A percentile compares a stretch with the other conserved stretches of the same genome.
Conservation (phyloP, 73 alveolate genomes). For the Paramecium pentaurelia region DNA sequence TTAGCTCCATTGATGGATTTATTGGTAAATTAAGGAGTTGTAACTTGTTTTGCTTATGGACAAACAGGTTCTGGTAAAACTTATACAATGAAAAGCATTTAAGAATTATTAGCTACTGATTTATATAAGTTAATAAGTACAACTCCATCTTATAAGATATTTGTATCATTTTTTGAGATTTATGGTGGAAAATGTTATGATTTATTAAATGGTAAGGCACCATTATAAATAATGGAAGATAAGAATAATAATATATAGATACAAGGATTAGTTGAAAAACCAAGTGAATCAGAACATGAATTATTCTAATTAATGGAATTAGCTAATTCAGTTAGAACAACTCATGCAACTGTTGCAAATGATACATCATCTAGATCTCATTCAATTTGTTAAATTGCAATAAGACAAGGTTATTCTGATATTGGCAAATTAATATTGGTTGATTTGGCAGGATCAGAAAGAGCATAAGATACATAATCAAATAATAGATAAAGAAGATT, state of each 20-base stretch:
- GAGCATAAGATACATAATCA: conserved; percentile 95
- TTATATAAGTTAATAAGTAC: conserved; percentile 60
- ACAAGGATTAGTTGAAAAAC: conserved; percentile 88
- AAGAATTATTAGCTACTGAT: conserved; percentile 82
- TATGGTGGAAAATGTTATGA: conserved; percentile 96
- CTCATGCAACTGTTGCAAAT: conserved; percentile 96
- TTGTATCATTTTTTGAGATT: conserved; percentile 92
- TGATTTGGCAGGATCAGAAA: conserved; percentile 97
- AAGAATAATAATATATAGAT: conserved; percentile 83
- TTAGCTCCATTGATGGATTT: conserved; percentile 77
- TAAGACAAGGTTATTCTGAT: conserved; percentile 78
- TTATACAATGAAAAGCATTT: conserved; percentile 91
- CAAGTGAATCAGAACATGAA: conserved; percentile 86
- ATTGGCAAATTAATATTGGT: conserved; percentile 90
- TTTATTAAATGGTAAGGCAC: conserved; percentile 84
- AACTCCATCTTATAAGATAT: conserved; percentile 59
- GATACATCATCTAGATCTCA: conserved; percentile 96
- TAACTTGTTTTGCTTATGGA: conserved; percentile 98
- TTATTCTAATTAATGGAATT: conserved; percentile 82
- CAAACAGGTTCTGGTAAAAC: conserved; percentile 99
- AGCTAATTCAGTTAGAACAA: conserved; percentile 91
- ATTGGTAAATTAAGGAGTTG: conserved; percentile 85
- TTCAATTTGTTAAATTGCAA: conserved; percentile 87
- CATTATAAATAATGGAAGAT: conserved; percentile 93
- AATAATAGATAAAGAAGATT: conserved; percentile 91